phyloP scores from a whole-genome alignment of 2,329 filamentous ascomycete species.

The Mycosphaerella sp. region DNA sequence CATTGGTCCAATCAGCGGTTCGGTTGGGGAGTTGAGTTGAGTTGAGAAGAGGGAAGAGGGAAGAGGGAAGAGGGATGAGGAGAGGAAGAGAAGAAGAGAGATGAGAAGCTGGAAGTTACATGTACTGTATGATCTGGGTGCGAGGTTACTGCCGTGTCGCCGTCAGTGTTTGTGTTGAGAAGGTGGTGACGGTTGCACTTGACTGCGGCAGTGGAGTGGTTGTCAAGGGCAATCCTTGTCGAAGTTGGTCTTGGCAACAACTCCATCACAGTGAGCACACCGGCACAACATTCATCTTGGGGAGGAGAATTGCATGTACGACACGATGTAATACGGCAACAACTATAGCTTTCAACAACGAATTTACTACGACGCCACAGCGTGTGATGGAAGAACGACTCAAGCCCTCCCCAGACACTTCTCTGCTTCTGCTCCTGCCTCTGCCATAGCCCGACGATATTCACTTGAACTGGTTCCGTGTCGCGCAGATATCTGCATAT shows the following conservation, averaged over 20 bases:
- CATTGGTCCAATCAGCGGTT: background rate
- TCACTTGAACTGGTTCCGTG: background rate
- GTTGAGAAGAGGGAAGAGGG: background rate
- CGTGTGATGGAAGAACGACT: background rate
- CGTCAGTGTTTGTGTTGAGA: background rate
- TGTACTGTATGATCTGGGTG: background rate
- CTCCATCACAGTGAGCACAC: background rate
- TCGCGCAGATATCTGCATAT: slow-evolving; percentile 6
- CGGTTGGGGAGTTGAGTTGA: background rate
- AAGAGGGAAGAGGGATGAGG: no score
- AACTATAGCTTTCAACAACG: no score
- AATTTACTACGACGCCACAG: no score
- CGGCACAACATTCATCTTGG: no score
- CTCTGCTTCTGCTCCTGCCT: slow-evolving; percentile 5
- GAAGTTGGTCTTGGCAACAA: background rate
- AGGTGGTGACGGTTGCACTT: background rate
- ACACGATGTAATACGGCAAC: no score
- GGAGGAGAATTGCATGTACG: no score
- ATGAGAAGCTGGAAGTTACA: no score
- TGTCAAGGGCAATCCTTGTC: background rate
- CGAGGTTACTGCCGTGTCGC: background rate
- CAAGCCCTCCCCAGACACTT: background rate
- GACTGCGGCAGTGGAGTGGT: background rate
- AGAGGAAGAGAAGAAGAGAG: no score
- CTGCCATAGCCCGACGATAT: slow-evolving; percentile 10